A percentile compares a stretch with the other conserved stretches of the same genome.
phyloP scores from a whole-genome alignment of 768 basidiomycete genomes.

The Agaricus blazei region DNA sequence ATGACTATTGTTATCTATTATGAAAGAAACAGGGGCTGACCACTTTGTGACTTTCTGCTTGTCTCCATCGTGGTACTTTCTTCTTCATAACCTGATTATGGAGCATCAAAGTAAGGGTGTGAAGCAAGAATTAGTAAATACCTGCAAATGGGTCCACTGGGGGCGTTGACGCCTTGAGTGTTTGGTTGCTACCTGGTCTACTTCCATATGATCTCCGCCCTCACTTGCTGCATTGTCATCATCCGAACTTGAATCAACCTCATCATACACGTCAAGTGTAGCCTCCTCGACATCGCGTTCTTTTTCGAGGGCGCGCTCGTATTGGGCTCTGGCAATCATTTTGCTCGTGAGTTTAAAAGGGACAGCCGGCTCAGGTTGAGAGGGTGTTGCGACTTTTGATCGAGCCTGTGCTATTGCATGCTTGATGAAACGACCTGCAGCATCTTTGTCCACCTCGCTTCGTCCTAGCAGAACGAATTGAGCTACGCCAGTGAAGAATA shows the following conservation, averaged over 20 bases:
- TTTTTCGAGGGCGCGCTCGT: constrained; percentile 51
- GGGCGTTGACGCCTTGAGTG: constrained; percentile 44
- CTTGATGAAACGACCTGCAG: constrained; percentile 80
- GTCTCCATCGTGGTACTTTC: constrained; percentile 11
- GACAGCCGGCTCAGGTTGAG: constrained; percentile 25
- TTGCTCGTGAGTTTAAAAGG: constrained; percentile 62
- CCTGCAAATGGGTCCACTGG: constrained; percentile 66
- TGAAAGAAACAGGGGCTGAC: no score
- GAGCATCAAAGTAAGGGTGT: background rate
- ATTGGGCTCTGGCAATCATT: constrained; percentile 65
- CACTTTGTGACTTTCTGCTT: background rate
- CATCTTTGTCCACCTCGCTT: constrained; percentile 66
- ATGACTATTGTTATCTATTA: no score
- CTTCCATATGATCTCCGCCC: constrained; percentile 8
- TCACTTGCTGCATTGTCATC: constrained; percentile 12
- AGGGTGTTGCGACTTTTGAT: constrained; percentile 26
- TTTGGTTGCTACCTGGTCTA: background rate
- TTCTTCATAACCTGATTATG: constrained; percentile 30
- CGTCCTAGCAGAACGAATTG: constrained; percentile 23
- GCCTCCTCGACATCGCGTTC: constrained; percentile 42
- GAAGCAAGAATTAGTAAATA: constrained; percentile 14
- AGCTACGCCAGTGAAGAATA: constrained; percentile 1
- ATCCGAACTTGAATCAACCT: constrained; percentile 23
- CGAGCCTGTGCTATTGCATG: constrained; percentile 70
- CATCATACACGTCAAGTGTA: constrained; percentile 33